These are phyloP conservation scores for Collybiopsis luxurians DNA, from an alignment of 768 basidiomycete species.

Conservation along the genomic window DNA sequence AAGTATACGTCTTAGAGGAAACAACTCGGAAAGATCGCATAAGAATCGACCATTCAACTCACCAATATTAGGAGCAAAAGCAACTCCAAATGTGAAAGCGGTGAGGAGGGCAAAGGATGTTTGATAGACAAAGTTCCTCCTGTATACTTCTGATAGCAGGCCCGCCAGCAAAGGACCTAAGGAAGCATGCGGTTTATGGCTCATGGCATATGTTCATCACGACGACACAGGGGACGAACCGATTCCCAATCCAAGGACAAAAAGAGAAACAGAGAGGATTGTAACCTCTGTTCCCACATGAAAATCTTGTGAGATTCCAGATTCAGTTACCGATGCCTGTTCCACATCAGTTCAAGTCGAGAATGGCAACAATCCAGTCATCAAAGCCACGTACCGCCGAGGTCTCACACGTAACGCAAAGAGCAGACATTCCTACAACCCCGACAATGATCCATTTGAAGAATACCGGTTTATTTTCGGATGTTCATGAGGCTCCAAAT, in stretches of 20 bases:
- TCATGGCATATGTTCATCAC: too few species aligned
- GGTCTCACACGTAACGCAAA: too few species aligned
- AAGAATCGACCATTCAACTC: slow-evolving; percentile 23
- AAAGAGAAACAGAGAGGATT: slow-evolving; percentile 53
- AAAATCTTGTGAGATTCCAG: slow-evolving; percentile 48
- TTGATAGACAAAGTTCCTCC: slow-evolving; percentile 62
- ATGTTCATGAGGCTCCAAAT: too few species aligned
- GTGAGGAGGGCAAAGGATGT: slow-evolving; percentile 61
- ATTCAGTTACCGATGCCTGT: slow-evolving; percentile 63
- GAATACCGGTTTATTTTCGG: too few species aligned
- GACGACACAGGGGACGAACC: slow-evolving; percentile 19
- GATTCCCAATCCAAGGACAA: slow-evolving; percentile 53
- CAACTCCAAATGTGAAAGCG: slow-evolving; percentile 65
- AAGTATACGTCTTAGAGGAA: not conserved
- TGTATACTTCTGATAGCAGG: slow-evolving; percentile 57
- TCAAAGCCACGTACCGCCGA: too few species aligned
- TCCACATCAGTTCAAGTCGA: not conserved
- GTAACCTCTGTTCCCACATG: slow-evolving; percentile 43
- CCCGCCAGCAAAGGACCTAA: slow-evolving; percentile 52
- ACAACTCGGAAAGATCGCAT: not conserved
- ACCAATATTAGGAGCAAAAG: slow-evolving; percentile 70
- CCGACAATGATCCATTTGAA: too few species aligned
- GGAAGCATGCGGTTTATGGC: too few species aligned
- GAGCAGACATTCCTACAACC: too few species aligned
- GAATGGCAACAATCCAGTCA: too few species aligned